Evolutionary conservation across 768 basidiomycete species (phyloP), one percentile per base, ranked within the genome.

Genomic region (Suillus americanus): DNA sequence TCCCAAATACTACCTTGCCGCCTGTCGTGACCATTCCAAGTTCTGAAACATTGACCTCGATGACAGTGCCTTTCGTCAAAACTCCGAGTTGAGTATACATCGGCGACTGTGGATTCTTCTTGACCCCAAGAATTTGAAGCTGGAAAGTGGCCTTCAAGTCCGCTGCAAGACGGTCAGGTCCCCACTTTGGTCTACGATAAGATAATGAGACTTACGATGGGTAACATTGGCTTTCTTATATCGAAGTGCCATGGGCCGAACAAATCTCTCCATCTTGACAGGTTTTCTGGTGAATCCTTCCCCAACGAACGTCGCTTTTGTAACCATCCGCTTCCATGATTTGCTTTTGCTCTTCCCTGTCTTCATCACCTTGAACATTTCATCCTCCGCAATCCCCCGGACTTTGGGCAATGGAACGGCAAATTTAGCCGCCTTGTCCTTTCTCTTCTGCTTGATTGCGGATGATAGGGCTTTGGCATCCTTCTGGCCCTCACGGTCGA

Each of bases 311-410:
- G 97, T 99, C 38, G 97, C 97, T 79, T 99, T 99, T 63, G 95
- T 97, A 66, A 99, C 93, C 95, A 99, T 98, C 69, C 95, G 88
- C 81, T 99, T 99, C 97, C 97, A 99, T 20, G 92, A 85, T 79
- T 99, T 99, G 73, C 86, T 89, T 80, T 95, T 97, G 74, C 86
- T 91, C 82, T 98, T 98, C 62, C 97, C 97, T 1, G 97, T 95
- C 83, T 95, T 94, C 84, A 99, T 82, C 37, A 99, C 97, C 83
- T 96, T 98, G 85, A 99, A 99, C 92, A 95, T 97, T 83, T 99
- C 97, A 72, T 99, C 97, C 77, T 99, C 97, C 18, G 97, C 96
- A 70, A 99, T 98, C 23, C 97, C 97, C 65, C 97, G 82, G 61
- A 99, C 97, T 79, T 95, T 97, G 57, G 97, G 97, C 66, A 99